Evolutionary conservation across 1,284 basidiomycete genomes (phyloP), one percentile per base, ranked within the genome.

Genomic region (Boletellus deceptivus): DNA sequence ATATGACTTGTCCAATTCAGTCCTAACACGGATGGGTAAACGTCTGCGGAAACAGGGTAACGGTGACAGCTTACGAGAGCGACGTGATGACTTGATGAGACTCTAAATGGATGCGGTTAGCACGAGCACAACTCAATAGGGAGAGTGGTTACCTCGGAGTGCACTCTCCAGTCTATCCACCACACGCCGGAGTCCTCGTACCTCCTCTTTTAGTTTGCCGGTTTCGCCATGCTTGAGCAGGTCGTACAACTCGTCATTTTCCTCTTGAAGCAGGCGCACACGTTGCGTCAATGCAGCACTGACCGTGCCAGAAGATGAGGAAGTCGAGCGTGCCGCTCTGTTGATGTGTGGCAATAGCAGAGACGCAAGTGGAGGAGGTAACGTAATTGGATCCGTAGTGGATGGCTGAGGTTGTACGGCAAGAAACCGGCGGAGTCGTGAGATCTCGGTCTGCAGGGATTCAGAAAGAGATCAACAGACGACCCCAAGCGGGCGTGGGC

Each of bases 181-280:
- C 27, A 83, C 78, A 57, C 80, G 75, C 39, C 81, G 76, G 51
- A 91, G 72, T 16, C 80, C 80, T 43, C 79, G 78, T 5, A 87
- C 87, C 64, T 91, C 88, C 63, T 91, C 89, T 62, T 89, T 89
- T 51, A 91, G 63, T 60, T 78, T 79, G 3, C 86, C 86, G 0
- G 84, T 86, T 67, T 90, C 85, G 43, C 84, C 80, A 24, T 72
- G 72, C 64, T 82, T 85, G 40, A 91, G 68, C 7, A 91, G 69
- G 46, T 82, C 79, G 62, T 90, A 91, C 5, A 89, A 60, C 55
- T 91, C 89, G 56, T 91, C 87, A 53, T 91, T 91, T 69, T 91
- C 89, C 48, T 88, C 83, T 64, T 91, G 89, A 9, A 91, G 71
- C 8, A 84, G 68, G 50, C 80, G 82, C 25, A 80, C 77, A 44